Evolutionary conservation across 768 basidiomycete species (phyloP), one percentile per base, ranked within the genome.

Genomic region (Tylopilus sp.): DNA sequence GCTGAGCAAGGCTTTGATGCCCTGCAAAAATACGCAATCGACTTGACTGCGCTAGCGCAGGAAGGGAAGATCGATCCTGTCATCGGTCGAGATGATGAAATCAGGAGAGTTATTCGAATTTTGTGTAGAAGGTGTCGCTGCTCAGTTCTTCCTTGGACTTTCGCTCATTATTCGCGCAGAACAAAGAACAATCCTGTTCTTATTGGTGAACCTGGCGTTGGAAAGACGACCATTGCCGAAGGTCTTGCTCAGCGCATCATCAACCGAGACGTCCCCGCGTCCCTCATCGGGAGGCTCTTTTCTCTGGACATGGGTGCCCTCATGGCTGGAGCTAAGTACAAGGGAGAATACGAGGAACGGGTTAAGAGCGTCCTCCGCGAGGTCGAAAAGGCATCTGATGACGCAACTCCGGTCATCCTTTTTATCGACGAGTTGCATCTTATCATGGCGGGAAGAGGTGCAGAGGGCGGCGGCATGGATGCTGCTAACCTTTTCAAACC

Each of bases 141-240:
- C 22, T 39, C 7, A 1, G 1, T 31, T 21, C 9, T 11, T 11
- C 46, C 21, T 15, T 33, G 7, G 2, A n/a, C n/a, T 21, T 18
- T 15, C 35, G 3, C 17, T 5, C 30, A 7, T 56, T 68, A 28
- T 71, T 49, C 3, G 9, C 2, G n/a, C 43, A 88, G 95, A 64
- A 97, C 93, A 3, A 98, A 98, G 70, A 95, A 94, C 64, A 97
- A 95, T 61, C 93, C 95, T n/a, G 91, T 97, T 36, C 82, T 98
- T 22, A 92, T 98, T 59, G 95, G 94, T 55, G 92, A 91, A 70
- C 90, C 89, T 42, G 89, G 95, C 68, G 93, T 95, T 21, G 95
- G 95, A 4, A 99, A 99, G 73, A 97, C 95, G 1, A 83, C 92
- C 21, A 90, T 98, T 47, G 92, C 86, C 6, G 95, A 99, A 75